Evolutionary conservation across 2,329 filamentous ascomycete genomes (phyloP).

Genomic region (Paraphaeosphaeria minitans): DNA sequence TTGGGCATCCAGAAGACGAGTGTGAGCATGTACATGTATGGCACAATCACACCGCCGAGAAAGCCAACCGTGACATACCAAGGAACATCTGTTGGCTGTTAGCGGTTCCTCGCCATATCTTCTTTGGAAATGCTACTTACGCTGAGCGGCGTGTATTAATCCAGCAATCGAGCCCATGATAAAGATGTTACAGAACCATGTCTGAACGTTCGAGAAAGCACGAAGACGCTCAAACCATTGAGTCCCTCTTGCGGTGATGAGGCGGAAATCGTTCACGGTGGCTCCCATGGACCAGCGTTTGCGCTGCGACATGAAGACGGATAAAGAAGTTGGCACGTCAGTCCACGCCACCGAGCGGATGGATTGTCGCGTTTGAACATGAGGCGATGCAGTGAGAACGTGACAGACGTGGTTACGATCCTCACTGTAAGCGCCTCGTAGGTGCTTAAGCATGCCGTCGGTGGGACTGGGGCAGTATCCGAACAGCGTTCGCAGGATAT

Average conservation of each 20-base stretch:
- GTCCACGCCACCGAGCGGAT: conserved; percentile 56
- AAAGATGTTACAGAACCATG: conserved; percentile 40
- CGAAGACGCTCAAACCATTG: conserved; percentile 53
- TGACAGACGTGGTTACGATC: conserved; percentile 58
- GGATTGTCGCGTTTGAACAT: conserved; percentile 54
- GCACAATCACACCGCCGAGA: conserved; percentile 35
- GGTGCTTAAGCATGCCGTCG: conserved; percentile 56
- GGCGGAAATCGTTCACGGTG: conserved; percentile 57
- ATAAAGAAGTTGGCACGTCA: conserved; percentile 33
- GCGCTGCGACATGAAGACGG: conserved; percentile 56
- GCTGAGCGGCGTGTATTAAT: conserved; percentile 26
- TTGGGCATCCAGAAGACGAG: conserved; percentile 36
- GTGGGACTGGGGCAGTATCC: conserved; percentile 58
- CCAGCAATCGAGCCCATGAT: conserved; percentile 28
- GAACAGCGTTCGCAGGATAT: conserved; percentile 37
- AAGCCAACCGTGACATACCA: conserved; percentile 25
- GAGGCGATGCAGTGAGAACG: conserved; percentile 48
- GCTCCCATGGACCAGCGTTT: conserved; percentile 57
- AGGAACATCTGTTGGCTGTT: conserved; percentile 7
- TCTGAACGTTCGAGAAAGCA: conserved; percentile 54
- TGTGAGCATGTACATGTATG: conserved; percentile 34
- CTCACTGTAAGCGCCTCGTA: conserved; percentile 57
- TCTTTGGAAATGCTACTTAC: neutral
- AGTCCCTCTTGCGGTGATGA: conserved; percentile 53
- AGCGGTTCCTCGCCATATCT: neutral